Base-by-base conservation (phyloP, 2,329 filamentous ascomycete species). In the Nigrospora sphaerica region DNA sequence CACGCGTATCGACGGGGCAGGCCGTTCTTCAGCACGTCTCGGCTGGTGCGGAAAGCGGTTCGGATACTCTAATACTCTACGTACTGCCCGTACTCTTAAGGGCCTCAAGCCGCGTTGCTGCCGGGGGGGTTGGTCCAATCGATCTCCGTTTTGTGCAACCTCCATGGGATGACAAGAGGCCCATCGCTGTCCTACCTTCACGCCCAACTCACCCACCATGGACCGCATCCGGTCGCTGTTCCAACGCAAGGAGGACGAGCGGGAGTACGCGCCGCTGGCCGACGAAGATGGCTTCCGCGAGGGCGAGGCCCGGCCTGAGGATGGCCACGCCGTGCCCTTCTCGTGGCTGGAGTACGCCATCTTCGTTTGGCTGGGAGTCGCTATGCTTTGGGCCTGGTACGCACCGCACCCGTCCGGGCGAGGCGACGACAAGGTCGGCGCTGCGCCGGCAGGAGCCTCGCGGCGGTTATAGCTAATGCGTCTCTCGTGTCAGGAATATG, bases 381-480 rank as follows among this genome's bases (percentile, higher is more conserved):
- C 91, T 44, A 97, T 97, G 93, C 76, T 97, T 39, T 97, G 92
- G 92, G 90, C 92, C 46, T 97, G 92, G 92, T 95, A 78, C 56
- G 79, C 58, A 42, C 48, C 19, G 28, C 16, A 17, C 19, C 23
- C 23, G 5, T 7, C n/a, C 14, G n/a, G 9, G 10, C 32, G 12
- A 16, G 32, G 19, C 40, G n/a, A 42, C 10, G 6, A 12, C 35
- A 28, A 23, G 19, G 19, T 7, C 23, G 23, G 23, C 23, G 7
- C 35, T 13, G n/a, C 35, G 35, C 18, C 35, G 35, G 35, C 14
- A 37, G 35, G 23, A 10, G 19, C 19, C 19, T 7, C 7, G 23
- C 7, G 23, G 23, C 23, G 23, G 5, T 10, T 10, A 28, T 6
- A 6, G 31, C 43, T 45, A 14, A 45, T 12, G n/a, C 28, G 13